Evolutionary conservation across 1,139 yeast genomes (phyloP), one percentile per base, ranked within the genome.

Genomic region (Yarrowia galli): DNA sequence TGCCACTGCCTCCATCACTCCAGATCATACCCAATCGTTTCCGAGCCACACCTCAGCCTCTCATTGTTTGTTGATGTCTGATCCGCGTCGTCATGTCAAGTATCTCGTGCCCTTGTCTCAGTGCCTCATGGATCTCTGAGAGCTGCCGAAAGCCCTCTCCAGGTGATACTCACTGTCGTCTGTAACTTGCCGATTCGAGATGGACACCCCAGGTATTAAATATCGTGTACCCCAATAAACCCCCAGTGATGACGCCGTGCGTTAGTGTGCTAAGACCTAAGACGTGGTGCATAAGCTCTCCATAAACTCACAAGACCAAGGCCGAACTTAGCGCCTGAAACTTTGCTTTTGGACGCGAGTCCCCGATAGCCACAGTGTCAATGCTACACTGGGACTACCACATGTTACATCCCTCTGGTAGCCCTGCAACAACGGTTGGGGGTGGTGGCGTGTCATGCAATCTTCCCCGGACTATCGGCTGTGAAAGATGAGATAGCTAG

Each of bases 281-380:
- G 43, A 36, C 28, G 58, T 18, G 43, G 43, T 36, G 60, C 60
- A 53, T 53, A 51, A 35, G 28, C 42, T 53, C 43, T 13, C 35
- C 60, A 53, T 38, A 54, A 54, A 54, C 61, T 38, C 61, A 54
- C 61, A 54, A 54, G 61, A 54, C 61, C 61, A 54, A 54, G 60
- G 12, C 60, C 13, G n/a, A 54, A 54, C 23, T 40, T 54, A 40
- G 61, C 60, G 43, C 43, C 12, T 2, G 16, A 54, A 54, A 54
- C 61, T 40, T 35, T 54, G 22, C 32, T 22, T 20, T 12, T 3
- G 10, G 22, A 22, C 60, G 45, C 43, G 60, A n/a, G 38, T 4
- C 49, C 23, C 54, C 54, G 54, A 54, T 54, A 40, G 48, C 61
- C 61, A 54, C 61, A 40, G 25, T 54, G 61, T 36, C 36, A 54